Base-by-base conservation (phyloP, 345 rosid species). In the Chamaenerion angustifolium region DNA sequence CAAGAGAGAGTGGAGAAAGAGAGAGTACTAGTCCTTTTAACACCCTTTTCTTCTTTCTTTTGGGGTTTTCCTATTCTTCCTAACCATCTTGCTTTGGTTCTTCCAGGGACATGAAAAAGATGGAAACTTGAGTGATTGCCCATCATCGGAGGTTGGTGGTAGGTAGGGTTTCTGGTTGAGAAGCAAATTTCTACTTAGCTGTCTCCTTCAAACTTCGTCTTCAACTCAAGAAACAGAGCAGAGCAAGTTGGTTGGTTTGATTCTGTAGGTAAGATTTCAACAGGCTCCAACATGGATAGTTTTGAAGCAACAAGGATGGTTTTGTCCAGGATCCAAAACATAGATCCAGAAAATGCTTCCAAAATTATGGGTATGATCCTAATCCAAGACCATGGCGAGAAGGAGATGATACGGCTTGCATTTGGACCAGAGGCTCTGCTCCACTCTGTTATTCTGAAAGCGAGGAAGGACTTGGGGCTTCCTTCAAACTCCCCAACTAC, bases 321-420 rank as follows among this genome's bases (percentile, higher is more conserved):
- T n/a, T 72, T 82, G 68, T 88, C 95, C 13, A 71, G 87, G 68
- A 85, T 85, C 70, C 87, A 85, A 57, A 73, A 46, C 56, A 23
- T 78, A 41, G 97, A 88, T 71, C 86, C 93, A 35, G 93, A 85
- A 11, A 82, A 82, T 73, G 95, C 97, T 13, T 84, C 97, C 27
- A 88, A 77, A 72, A 88, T 85, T 81, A 85, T 88, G 89, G 89
- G 95, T 63, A 70, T 85, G 37, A 85, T 88, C 60, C 80, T 88
- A 45, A 77, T 85, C 53, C 92, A 88, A 65, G 97, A 88, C 55
- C 89, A 82, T 27, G 89, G 95, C n/a, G 97, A 88, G 49, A 85
- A 88, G 51, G 97, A 85, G 67, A 85, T 85, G 95, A 85, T 88
- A 61, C 71, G 97, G 54, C 71, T 88, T 42, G 97, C 95, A 66